Base-by-base conservation (phyloP, 1,284 basidiomycete species). In the Athelia psychrophila region DNA sequence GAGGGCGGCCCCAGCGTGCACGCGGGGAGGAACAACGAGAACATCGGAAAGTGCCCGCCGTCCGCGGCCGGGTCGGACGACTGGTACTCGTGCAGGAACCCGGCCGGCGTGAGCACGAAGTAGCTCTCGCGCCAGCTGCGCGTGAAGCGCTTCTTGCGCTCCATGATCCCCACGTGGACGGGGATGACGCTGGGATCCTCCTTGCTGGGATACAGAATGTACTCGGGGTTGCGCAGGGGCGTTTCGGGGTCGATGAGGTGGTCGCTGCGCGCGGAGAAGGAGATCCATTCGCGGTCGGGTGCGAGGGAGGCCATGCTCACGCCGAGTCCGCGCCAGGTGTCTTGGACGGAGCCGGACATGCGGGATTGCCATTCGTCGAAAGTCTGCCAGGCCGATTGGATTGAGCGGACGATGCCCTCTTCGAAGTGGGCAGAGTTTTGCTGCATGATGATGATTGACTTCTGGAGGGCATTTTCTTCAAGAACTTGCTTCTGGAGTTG, bases 401-500 rank as follows among this genome's bases (percentile, higher is more conserved):
- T 86, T 27, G 93, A 88, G 59, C 93, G 91, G 36, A 99, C 94
- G 62, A 99, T 92, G 55, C 95, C 96, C 64, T 95, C 92, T 71
- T 98, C 96, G 61, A 99, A 99, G 69, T 97, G 91, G 20, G 95
- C 96, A 46, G 90, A 93, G 71, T 98, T 98, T 64, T 98, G 91
- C 69, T 99, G 96, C 85, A 98, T 98, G 69, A 99, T 97, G 65
- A 99, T 89, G 66, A 98, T 91, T n/a, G 89, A 93, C 71, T 99
- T 99, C 72, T 99, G 97, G 18, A 99, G 83, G 0, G 95, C 86
- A 66, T 99, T 99, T 74, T 99, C 97, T 73, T 97, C 96, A 71
- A 95, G 88, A 46, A 98, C 94, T 70, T 95, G 92, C 65, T 91
- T 94, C 62, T 91, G 85, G 44, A 99, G 87, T 73, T 99, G 96